Base-by-base conservation (phyloP, 495 filamentous ascomycete species). In the Rhizodiscina lignyota region DNA sequence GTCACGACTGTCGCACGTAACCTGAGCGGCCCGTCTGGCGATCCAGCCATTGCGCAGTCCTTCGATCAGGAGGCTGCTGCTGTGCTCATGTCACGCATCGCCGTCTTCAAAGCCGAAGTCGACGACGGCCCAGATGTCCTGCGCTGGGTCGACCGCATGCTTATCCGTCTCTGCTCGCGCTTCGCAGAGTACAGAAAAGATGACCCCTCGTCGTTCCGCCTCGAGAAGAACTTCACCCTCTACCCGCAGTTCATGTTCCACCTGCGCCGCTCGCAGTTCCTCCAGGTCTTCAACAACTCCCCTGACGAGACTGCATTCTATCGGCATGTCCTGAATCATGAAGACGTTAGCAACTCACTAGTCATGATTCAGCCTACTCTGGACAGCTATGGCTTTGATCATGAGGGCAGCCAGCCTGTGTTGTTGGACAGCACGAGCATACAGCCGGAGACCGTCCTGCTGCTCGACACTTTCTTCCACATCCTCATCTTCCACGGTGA, bases 231-330 rank as follows among this genome's bases (percentile, higher is more conserved):
- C 63, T 96, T 99, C 51, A 94, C 89, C 0, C 70, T 99, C 15
- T 99, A 99, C 48, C 91, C 91, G 21, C 91, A 99, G 59, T 99
- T 99, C 62, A 96, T 99, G 91, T 99, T 96, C 67, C 91, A 99
- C 54, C 67, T 99, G 40, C 79, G 91, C 35, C 73, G 91, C 52
- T 91, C 81, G 50, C 91, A 99, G 57, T 99, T 99, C 63, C 61
- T 99, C 47, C 91, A 99, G 52, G 86, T 99, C 32, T 99, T 99
- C 67, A 99, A 99, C 63, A 96, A 94, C 59, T 94, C 86, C 0
- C 91, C 91, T 10, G 91, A 99, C 47, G 91, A 99, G 60, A 99
- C 91, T 13, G 91, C 91, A 13, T 99, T 96, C 60, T 94, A 96
- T 55, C 70, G 91, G 34, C 91, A 99, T 53, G 85, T 96, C 8